Evolutionary conservation across 208 protist species (phyloP), one percentile per base, ranked within the genome.

Genomic region (Acanthamoeba triangularis): DNA sequence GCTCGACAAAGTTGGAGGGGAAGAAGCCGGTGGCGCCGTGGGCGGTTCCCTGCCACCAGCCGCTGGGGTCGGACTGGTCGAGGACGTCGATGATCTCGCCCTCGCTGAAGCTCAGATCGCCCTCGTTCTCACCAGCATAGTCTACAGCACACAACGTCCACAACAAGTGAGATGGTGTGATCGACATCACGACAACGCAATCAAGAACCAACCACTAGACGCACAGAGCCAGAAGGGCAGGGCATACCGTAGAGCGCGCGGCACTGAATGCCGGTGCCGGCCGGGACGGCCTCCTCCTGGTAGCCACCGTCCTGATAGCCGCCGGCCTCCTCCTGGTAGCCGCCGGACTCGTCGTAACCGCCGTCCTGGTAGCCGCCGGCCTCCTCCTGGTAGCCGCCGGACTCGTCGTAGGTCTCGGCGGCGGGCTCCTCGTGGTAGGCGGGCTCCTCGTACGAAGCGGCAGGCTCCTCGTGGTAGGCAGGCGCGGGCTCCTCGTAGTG

Each of bases 1-100:
- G 47, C 85, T 92, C 52, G n/a, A 92, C 85, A 92, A 92, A 92
- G 30, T 63, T 92, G 85, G 85, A 92, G 49, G 85, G 85, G 63
- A 92, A 92, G 59, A 30, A 92, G 23, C 85, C 85, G 25, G n/a
- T 63, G 8, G 13, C n/a, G 54, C 85, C 59, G 25, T 69, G 25
- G 54, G 56, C 30, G 33, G 25, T 28, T 25, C 85, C 85, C 35
- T 92, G 85, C 85, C 85, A 92, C 85, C 85, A 92, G 37, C 85
- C 85, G 37, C 37, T 54, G 35, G 76, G 76, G 37, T 84, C 76
- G 35, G 76, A 33, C 23, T 47, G 25, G 76, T 84, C 76, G 41
- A 54, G 20, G 23, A 84, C 37, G 76, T 47, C 28, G 37, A 84
- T 84, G 76, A 84, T 47, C 23, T 47, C 76, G 28, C 76, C 76